Conservation (phyloP, 2,329 filamentous ascomycete species). For the Fusarium cicatricum region DNA sequence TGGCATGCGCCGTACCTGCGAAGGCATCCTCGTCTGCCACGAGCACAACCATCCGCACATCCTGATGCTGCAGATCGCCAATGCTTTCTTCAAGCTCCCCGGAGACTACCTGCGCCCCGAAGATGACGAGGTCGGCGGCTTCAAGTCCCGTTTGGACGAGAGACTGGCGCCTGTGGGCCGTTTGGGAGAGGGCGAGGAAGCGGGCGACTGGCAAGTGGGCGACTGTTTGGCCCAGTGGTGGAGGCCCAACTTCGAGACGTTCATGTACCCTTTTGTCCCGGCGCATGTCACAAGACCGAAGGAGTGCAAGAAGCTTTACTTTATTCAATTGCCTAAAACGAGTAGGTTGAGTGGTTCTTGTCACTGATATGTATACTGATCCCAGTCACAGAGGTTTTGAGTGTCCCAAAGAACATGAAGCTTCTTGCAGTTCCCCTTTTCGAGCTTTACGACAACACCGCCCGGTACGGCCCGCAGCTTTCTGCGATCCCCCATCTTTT, state of each 20-base stretch:
- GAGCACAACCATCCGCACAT: slow-evolving; percentile 99
- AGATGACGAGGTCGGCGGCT: slow-evolving; percentile 93
- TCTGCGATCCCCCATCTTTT: slow-evolving; percentile 95
- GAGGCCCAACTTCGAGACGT: slow-evolving; percentile 98
- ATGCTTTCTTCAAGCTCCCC: slow-evolving; percentile 98
- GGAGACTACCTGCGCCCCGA: slow-evolving; percentile 92
- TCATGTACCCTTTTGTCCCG: slow-evolving; percentile 99
- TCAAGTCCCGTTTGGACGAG: slow-evolving; percentile 92
- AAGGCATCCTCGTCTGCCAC: slow-evolving; percentile 96
- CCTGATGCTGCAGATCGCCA: slow-evolving; percentile 98
- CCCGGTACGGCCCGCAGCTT: slow-evolving; percentile 92
- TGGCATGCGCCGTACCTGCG: slow-evolving; percentile 97
- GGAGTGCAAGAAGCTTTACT: slow-evolving; percentile 99
- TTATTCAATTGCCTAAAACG: slow-evolving; percentile 90
- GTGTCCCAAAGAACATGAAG: slow-evolving; percentile 99
- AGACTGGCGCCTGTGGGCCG: slow-evolving; percentile 90
- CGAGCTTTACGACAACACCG: slow-evolving; percentile 97
- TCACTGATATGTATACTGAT: slow-evolving; percentile 5
- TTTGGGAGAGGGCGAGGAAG: slow-evolving; percentile 85
- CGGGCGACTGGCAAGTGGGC: slow-evolving; percentile 87
- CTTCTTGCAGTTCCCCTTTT: slow-evolving; percentile 95
- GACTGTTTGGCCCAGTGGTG: slow-evolving; percentile 98
- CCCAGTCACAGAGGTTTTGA: slow-evolving; percentile 77
- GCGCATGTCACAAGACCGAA: slow-evolving; percentile 96
- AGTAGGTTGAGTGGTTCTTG: slow-evolving; percentile 61